phyloP scores from a whole-genome alignment of 495 filamentous ascomycete species.

The Hamigera avellanea region DNA sequence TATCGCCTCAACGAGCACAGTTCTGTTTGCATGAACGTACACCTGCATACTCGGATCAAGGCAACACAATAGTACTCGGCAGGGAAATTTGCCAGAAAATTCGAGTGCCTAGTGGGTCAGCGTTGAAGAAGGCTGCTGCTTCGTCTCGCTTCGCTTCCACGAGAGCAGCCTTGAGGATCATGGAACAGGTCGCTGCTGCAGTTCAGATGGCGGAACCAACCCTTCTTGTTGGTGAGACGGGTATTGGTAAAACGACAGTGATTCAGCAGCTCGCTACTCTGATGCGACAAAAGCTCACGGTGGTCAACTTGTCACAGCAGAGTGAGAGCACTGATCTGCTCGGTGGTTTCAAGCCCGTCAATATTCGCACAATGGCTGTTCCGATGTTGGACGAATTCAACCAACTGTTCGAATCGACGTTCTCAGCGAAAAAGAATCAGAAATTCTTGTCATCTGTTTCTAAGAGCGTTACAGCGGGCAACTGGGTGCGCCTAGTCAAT shows the following conservation, averaged over 20 bases:
- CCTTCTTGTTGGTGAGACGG: conserved; percentile 91
- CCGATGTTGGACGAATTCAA: conserved; percentile 92
- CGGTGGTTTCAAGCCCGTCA: conserved; percentile 93
- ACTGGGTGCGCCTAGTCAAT: conserved; percentile 73
- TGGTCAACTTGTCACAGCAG: conserved; percentile 94
- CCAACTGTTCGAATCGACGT: conserved; percentile 73
- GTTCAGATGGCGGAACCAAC: conserved; percentile 78
- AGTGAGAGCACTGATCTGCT: conserved; percentile 89
- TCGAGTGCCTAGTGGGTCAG: conserved; percentile 26
- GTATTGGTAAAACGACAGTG: conserved; percentile 93
- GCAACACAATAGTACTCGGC: conserved; percentile 52
- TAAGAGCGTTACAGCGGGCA: conserved; percentile 66
- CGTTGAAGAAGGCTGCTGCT: conserved; percentile 20
- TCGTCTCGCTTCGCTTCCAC: conserved; percentile 35
- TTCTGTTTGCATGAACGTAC: conserved; percentile 58
- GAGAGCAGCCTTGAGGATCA: conserved; percentile 29
- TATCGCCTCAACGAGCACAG: conserved; percentile 65
- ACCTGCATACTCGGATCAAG: conserved; percentile 48
- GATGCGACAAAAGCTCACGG: conserved; percentile 70
- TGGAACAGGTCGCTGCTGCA: conserved; percentile 79
- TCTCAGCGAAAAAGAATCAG: conserved; percentile 76
- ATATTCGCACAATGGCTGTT: conserved; percentile 72
- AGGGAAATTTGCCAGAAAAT: conserved; percentile 42
- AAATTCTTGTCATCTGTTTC: conserved; percentile 68
- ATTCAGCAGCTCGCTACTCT: conserved; percentile 83